phyloP scores from a whole-genome alignment of 192 early-diverging fungal species.

The Backusella tarrabulga region DNA sequence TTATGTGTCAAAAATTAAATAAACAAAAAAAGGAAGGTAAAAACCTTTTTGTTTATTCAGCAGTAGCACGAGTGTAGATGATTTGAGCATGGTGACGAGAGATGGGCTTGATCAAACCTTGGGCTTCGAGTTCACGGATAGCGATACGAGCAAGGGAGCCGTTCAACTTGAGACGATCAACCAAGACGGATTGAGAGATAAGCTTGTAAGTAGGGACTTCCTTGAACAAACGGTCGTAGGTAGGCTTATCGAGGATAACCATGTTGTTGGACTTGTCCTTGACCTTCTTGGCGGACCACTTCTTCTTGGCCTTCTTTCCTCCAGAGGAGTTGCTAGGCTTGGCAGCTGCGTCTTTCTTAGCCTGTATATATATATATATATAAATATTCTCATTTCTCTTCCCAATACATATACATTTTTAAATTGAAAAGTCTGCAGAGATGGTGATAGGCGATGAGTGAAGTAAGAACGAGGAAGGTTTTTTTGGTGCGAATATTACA shows the following conservation, averaged over 20 bases:
- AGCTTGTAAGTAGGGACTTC: slow-evolving; percentile 99
- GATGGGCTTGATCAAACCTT: slow-evolving; percentile 92
- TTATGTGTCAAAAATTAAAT: not conserved
- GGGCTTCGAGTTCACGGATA: slow-evolving; percentile 87
- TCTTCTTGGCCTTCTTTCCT: slow-evolving; percentile 66
- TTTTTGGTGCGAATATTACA: not conserved
- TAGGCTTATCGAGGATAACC: slow-evolving; percentile 95
- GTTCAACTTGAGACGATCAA: slow-evolving; percentile 98
- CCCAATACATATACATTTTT: not conserved
- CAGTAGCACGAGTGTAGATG: slow-evolving; percentile 63
- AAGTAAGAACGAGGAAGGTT: not conserved
- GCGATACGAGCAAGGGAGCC: slow-evolving; percentile 95
- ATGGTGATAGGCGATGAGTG: not conserved
- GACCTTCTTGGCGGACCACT: slow-evolving; percentile 99
- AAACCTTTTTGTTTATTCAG: not conserved
- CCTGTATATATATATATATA: slow-evolving; percentile 27
- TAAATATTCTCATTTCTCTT: not conserved
- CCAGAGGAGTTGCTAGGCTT: slow-evolving; percentile 56
- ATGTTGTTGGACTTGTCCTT: slow-evolving; percentile 99
- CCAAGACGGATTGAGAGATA: slow-evolving; percentile 96
- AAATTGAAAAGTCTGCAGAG: not conserved
- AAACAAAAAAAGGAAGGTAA: not conserved
- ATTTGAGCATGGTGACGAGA: slow-evolving; percentile 90
- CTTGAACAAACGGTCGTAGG: slow-evolving; percentile 99
- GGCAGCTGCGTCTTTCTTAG: slow-evolving; percentile 60